Conservation (phyloP, 2,329 filamentous ascomycete genomes). For the Lomentospora prolificans region DNA sequence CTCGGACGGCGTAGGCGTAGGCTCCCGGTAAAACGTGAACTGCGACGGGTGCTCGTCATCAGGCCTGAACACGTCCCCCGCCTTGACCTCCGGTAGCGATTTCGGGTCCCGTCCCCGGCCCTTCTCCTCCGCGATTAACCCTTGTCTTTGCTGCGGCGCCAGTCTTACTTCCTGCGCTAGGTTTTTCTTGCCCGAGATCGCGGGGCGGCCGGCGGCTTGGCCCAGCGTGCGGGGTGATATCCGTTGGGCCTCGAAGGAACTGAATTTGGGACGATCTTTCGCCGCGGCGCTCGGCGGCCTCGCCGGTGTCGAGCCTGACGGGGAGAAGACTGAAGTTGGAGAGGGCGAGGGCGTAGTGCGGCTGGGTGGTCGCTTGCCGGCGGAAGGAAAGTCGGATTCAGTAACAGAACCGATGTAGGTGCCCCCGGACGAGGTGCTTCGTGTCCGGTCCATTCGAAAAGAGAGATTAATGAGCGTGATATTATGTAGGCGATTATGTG, state of each 20-base stretch:
- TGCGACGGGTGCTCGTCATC: slow-evolving; percentile 3
- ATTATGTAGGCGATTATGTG: not conserved
- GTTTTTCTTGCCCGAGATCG: not conserved
- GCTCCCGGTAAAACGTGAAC: slow-evolving; percentile 6
- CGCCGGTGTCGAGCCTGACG: not conserved
- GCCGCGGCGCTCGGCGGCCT: not conserved
- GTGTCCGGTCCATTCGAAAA: not conserved
- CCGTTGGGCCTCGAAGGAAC: not conserved
- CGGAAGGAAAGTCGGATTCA: not conserved
- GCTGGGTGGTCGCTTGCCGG: not conserved
- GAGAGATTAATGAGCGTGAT: not conserved
- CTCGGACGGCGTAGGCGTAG: slow-evolving; percentile 6
- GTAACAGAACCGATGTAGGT: not conserved
- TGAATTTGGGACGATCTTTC: not conserved
- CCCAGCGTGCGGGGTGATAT: not conserved
- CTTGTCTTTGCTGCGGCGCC: not conserved
- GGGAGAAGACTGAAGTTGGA: not conserved
- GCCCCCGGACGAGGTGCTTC: not conserved
- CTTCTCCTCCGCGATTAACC: not conserved
- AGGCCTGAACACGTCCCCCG: not conserved
- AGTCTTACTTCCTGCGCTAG: not conserved
- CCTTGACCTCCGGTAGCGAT: not conserved
- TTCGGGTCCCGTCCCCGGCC: not conserved
- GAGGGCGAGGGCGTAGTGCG: not conserved
- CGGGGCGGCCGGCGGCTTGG: not conserved